Conservation (phyloP, 495 filamentous ascomycete genomes). For the Talaromyces ruber region DNA sequence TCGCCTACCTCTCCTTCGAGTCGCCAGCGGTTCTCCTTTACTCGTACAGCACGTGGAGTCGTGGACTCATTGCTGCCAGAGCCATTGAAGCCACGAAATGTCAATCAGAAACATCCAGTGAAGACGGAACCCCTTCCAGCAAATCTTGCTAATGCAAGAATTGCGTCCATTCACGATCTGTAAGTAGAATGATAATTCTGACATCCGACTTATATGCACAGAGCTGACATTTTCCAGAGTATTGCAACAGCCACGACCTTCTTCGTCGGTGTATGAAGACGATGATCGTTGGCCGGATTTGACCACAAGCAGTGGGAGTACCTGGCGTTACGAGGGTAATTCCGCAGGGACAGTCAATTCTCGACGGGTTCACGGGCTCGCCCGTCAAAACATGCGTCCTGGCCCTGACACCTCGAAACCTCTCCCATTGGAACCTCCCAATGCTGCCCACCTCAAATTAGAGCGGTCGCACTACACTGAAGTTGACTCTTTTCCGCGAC, state of each 20-base stretch:
- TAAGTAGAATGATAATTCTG: background rate
- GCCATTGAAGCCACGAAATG: background rate
- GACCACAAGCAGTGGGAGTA: background rate
- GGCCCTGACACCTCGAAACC: background rate
- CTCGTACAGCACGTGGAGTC: background rate
- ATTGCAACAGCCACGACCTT: background rate
- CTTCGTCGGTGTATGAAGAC: constrained; percentile 3
- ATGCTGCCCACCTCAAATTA: background rate
- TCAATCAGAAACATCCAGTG: background rate
- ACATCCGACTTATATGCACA: background rate
- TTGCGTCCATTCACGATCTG: background rate
- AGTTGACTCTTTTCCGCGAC: background rate
- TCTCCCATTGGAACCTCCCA: background rate
- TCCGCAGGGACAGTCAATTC: background rate
- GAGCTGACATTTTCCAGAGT: background rate
- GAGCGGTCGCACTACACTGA: background rate
- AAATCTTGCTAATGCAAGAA: background rate
- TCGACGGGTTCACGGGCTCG: background rate
- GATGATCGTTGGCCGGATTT: constrained; percentile 1
- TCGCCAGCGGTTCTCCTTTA: background rate
- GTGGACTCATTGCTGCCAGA: constrained; percentile 3
- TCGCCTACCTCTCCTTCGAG: background rate
- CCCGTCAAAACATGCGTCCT: background rate
- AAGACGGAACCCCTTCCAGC: background rate
- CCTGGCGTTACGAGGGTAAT: background rate